Evolutionary conservation across 1,284 basidiomycete genomes (phyloP), one percentile per base, ranked within the genome.

Genomic region (Melampsora americana): DNA sequence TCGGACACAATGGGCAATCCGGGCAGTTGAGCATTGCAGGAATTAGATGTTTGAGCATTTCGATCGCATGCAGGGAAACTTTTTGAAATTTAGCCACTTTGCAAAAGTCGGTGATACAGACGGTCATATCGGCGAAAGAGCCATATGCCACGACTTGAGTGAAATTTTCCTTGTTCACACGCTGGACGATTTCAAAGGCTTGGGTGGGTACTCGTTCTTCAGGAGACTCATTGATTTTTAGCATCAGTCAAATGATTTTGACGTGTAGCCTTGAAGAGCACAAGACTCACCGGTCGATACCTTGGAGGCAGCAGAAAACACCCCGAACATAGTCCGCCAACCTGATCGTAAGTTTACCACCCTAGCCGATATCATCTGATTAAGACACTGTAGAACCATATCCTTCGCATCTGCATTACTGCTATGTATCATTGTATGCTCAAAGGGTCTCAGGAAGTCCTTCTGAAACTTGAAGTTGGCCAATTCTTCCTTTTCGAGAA

Each of bases 401-500:
- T 99, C 96, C 77, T 95, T 89, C 60, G 96, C 90, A 80, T 98
- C 95, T 4, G 93, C 90, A 83, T 97, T 96, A 77, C 89, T 88
- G 84, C 98, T 99, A 82, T 98, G 91, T 60, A 91, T 88, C 92
- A 99, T 99, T 1, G 97, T 95, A 83, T 96, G 91, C 84, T 99
- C 95, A 83, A 99, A 99, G 0, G 96, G 96, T 82, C 93, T 92
- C 74, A 99, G 84, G 84, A 99, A 99, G 83, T 99, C 96, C 84
- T 99, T 99, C 81, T 99, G 96, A 85, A 99, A 99, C 82, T 95
- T 94, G 88, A 99, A 99, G 84, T 98, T 94, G 0, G 93, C 89
- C 79, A 99, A 83, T 83, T 99, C 96, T 82, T 99, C 95, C 84
- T 99, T 99, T 84, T 99, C 96, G 81, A 99, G 86, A 84, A 99